Percentiles rank a stretch among this genome's conserved stretches.
Conservation (phyloP, 176 grass and related monocot species). For the sorghum (Sorghum bicolor) region DNA sequence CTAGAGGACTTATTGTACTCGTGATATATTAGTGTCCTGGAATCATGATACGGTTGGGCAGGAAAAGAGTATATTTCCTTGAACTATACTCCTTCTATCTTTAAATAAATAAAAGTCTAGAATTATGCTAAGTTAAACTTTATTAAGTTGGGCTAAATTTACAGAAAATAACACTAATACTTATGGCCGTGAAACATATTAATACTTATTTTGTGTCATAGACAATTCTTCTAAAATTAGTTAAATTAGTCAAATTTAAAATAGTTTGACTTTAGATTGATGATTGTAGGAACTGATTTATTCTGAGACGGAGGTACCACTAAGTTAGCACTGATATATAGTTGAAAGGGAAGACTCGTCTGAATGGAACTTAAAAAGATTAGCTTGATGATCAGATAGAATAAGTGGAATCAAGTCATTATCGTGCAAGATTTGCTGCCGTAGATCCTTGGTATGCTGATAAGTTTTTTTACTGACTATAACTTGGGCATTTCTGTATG, state of each 20-base stretch:
- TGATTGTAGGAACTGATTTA: neutral
- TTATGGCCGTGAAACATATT: neutral
- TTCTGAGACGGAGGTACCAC: neutral
- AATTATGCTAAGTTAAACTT: neutral
- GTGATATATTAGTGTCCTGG: neutral
- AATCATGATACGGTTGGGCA: neutral
- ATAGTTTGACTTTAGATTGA: too few species aligned
- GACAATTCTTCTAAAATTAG: too few species aligned
- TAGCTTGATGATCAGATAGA: neutral
- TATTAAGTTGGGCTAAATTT: neutral
- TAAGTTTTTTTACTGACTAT: neutral
- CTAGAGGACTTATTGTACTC: neutral
- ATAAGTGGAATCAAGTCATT: neutral
- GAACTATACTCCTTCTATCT: neutral
- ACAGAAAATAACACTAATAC: neutral
- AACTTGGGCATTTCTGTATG: neutral
- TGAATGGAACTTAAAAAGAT: neutral
- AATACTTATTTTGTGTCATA: neutral
- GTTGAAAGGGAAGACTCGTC: neutral
- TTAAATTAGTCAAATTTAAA: neutral
- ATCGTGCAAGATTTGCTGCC: neutral
- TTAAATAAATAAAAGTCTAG: neutral
- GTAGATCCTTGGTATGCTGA: neutral
- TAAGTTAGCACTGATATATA: neutral
- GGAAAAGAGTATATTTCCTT: neutral